Evolutionary conservation across 495 filamentous ascomycete species (phyloP).

Genomic region (Aspergillus steynii): DNA sequence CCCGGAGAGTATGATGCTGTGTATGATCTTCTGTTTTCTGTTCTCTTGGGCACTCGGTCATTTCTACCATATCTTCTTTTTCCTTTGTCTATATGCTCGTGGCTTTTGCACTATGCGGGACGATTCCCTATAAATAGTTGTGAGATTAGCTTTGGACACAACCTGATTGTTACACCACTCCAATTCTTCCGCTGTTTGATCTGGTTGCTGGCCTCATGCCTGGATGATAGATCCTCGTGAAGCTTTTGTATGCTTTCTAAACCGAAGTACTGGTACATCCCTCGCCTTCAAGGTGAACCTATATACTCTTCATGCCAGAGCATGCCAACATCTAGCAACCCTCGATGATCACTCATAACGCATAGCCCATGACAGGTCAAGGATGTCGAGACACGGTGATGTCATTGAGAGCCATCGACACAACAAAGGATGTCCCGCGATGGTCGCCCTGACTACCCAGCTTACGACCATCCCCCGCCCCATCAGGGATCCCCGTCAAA

Average conservation of each 20-base stretch:
- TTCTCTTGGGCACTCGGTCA: conserved; percentile 24
- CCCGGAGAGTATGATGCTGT: conserved; percentile 32
- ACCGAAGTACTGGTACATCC: too few species aligned
- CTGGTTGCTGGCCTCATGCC: too few species aligned
- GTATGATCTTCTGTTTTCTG: conserved; percentile 29
- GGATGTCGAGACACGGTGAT: too few species aligned
- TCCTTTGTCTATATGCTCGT: conserved; percentile 29
- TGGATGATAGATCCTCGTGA: too few species aligned
- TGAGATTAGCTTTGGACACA: conserved; percentile 15
- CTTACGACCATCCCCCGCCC: neutral
- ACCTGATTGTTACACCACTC: neutral
- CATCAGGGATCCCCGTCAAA: neutral
- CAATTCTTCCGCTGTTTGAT: neutral
- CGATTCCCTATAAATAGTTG: conserved; percentile 16
- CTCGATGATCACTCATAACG: too few species aligned
- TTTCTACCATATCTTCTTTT: conserved; percentile 19
- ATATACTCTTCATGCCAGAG: too few species aligned
- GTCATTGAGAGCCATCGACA: too few species aligned
- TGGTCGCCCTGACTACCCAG: neutral
- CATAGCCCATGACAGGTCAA: too few species aligned
- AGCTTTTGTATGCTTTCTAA: too few species aligned
- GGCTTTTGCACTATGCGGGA: conserved; percentile 12
- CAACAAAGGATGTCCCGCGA: neutral
- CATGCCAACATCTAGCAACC: too few species aligned
- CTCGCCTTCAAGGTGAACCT: too few species aligned